Base-by-base conservation (phyloP, 139 green algal genomes). In the Chlamydomonas incerta region DNA sequence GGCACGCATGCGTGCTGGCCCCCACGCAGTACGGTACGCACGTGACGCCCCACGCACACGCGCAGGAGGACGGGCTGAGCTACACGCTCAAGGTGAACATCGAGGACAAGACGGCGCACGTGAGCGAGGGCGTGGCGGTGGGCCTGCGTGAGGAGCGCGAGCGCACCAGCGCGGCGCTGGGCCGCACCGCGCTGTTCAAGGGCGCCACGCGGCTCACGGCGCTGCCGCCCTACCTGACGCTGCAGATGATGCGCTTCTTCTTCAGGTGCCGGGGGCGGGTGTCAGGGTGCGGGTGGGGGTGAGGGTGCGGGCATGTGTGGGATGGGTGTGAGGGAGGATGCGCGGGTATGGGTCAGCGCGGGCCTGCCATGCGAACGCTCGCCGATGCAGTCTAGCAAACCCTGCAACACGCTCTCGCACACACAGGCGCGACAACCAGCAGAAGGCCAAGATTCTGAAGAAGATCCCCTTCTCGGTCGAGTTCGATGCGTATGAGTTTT, bases 71-170 rank as follows among this genome's bases (percentile, higher is more conserved):
- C 18, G 82, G 60, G 21, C 93, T 80, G 28, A 83, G 77, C 31
- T 96, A 94, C 84, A 96, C 89, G 57, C 89, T 99, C 67, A 98
- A 99, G 90, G 99, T 97, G 93, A 99, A 99, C 95, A 99, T 99
- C 86, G 93, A 91, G 72, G 82, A 77, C 46, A 93, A 98, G 34
- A 94, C 97, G 41, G 99, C 98, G 90, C 94, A 98, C 87, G 82
- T 99, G 58, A 89, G 95, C 74, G 88, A 94, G 80, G 98, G 97
- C 71, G 92, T 99, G 47, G 80, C 90, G 37, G 89, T 98, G 65
- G 96, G 90, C 2, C 90, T 99, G 41, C 90, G 93, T 71, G 96
- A 96, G 33, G 96, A 99, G 91, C 89, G 97, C 0, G 95, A 99
- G 88, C 96, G 97, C 91, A 91, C 76, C 37, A 95, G 84, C 28